Evolutionary conservation across 176 grass and related monocot species (phyloP).

Genomic region (Hyparrhenia diplandra): DNA sequence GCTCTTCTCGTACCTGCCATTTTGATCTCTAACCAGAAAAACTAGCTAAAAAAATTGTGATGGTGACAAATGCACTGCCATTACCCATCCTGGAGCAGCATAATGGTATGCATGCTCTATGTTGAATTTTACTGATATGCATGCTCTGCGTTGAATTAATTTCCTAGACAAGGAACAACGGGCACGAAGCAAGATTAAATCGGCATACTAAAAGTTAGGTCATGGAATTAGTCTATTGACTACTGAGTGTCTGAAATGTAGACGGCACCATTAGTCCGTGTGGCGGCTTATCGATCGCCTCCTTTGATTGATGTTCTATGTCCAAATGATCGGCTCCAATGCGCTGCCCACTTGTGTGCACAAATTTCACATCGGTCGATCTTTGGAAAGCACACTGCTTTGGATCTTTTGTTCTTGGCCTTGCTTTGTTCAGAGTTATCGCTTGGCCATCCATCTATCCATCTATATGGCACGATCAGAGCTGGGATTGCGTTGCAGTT

Average conservation of each 20-base stretch:
- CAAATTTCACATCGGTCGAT: background rate
- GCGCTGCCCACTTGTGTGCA: background rate
- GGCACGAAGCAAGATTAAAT: background rate
- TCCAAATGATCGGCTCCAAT: conserved; percentile 6
- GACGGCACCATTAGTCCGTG: background rate
- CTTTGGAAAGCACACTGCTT: conserved; percentile 8
- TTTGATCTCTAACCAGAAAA: background rate
- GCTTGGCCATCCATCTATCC: background rate
- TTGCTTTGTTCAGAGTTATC: conserved; percentile 33
- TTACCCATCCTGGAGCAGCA: background rate
- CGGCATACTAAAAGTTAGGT: background rate
- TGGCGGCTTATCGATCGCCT: background rate
- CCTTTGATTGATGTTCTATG: background rate
- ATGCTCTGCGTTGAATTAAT: background rate
- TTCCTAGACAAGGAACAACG: background rate
- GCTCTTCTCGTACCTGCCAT: background rate
- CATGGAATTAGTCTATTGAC: too few relatives aligned
- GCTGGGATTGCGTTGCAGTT: background rate
- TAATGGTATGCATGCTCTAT: background rate
- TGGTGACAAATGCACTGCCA: background rate
- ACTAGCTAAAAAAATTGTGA: background rate
- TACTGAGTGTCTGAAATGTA: background rate
- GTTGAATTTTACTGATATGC: background rate
- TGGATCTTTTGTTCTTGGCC: background rate
- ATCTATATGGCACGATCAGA: background rate